Evolutionary conservation across 1,284 basidiomycete species (phyloP).

Genomic region (Phylloboletellus chloephorus): DNA sequence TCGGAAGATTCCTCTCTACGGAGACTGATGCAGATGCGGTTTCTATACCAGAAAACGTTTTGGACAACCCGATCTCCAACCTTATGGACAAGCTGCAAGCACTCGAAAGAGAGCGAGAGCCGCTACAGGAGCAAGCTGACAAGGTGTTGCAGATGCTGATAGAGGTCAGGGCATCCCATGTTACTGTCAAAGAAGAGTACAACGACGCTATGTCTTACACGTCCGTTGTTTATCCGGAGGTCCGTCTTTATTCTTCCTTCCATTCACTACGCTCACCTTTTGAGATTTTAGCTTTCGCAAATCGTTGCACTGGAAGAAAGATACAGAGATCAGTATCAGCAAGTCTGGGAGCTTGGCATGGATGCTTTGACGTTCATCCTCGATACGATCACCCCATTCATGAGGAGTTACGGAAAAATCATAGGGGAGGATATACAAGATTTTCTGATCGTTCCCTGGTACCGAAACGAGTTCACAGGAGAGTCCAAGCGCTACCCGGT

Average conservation of each 20-base stretch:
- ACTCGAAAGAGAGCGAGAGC: slow-evolving; percentile 41
- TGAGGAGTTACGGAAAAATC: slow-evolving; percentile 70
- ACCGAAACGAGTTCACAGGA: slow-evolving; percentile 75
- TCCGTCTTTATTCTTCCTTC: slow-evolving; percentile 26
- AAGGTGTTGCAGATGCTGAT: slow-evolving; percentile 45
- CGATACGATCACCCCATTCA: slow-evolving; percentile 69
- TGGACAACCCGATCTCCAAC: slow-evolving; percentile 49
- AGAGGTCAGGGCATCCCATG: slow-evolving; percentile 51
- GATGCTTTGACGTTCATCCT: slow-evolving; percentile 66
- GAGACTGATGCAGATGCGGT: slow-evolving; percentile 17
- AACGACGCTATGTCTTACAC: slow-evolving; percentile 63
- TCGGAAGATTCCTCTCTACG: slow-evolving; percentile 44
- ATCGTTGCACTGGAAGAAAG: slow-evolving; percentile 66
- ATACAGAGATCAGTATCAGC: slow-evolving; percentile 69
- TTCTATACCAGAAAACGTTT: slow-evolving; percentile 37
- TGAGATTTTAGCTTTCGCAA: slow-evolving; percentile 48
- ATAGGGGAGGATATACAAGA: slow-evolving; percentile 72
- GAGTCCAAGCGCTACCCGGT: slow-evolving; percentile 64
- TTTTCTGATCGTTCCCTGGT: slow-evolving; percentile 73
- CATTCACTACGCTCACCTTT: slow-evolving; percentile 3
- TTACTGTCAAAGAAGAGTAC: slow-evolving; percentile 55
- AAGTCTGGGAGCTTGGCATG: slow-evolving; percentile 71
- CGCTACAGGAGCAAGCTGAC: slow-evolving; percentile 38
- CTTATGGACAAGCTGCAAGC: slow-evolving; percentile 39
- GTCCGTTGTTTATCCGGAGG: slow-evolving; percentile 71